Evolutionary conservation across 176 grass and related monocot genomes (phyloP).

Genomic region (Avena sativa): DNA sequence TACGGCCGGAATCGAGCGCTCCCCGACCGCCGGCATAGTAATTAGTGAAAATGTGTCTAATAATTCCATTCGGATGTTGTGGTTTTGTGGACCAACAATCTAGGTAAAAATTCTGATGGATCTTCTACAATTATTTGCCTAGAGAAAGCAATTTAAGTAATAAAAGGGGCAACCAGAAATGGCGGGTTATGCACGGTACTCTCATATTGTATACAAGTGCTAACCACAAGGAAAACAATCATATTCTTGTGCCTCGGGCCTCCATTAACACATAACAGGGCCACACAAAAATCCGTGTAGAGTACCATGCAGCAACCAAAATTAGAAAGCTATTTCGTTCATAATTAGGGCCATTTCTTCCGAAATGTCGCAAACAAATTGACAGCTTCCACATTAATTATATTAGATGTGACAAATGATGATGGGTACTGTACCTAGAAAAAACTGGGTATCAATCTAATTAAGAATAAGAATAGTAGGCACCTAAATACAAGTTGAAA

Average conservation of each 20-base stretch:
- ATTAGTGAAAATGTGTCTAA: no score
- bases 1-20: not conserved
- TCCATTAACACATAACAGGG: not conserved
- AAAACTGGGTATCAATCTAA: not conserved
- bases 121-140: not conserved
- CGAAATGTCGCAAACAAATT: slow-evolving; percentile 11
- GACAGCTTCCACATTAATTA: not conserved
- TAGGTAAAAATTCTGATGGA: not conserved
- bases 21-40: no score
- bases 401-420: slow-evolving; percentile 2
- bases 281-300: not conserved
- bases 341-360: not conserved
- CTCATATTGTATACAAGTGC: not conserved
- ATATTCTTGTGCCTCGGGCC: not conserved
- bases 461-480: not conserved
- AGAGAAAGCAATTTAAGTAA: not conserved
- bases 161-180: not conserved
- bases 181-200: not conserved
- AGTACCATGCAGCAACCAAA: not conserved
- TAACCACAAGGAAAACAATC: not conserved
- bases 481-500: not conserved
- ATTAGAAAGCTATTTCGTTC: not conserved
- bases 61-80: no score
- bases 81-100: no score
- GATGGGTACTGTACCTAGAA: not conserved